Conservation (phyloP, 345 rosid species). For the Lenwebbia sp. region DNA sequence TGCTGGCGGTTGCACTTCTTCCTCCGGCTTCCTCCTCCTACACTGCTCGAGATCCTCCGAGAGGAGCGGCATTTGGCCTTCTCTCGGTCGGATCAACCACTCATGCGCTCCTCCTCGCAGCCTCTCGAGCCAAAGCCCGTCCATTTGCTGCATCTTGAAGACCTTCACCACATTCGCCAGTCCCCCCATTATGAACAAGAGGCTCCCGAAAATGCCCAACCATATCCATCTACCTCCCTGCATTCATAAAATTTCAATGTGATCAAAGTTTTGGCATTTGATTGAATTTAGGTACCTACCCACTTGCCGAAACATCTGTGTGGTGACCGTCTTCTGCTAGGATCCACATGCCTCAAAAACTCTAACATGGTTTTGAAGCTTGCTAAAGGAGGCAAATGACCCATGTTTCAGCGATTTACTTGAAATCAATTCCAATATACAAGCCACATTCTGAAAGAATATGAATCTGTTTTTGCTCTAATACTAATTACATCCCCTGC, state of each 20-base stretch:
- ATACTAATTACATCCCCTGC: background rate
- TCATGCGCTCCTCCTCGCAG: slow-evolving; percentile 71
- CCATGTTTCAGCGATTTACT: background rate
- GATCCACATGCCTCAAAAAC: background rate
- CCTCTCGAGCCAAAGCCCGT: slow-evolving; percentile 55
- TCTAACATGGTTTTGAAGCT: background rate
- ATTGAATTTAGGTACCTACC: background rate
- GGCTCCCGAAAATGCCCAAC: slow-evolving; percentile 43
- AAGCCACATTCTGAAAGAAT: background rate
- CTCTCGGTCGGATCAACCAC: slow-evolving; percentile 30
- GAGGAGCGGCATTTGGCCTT: slow-evolving; percentile 52
- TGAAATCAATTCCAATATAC: background rate
- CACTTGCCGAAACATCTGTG: background rate
- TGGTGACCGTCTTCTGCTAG: background rate
- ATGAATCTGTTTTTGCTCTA: background rate
- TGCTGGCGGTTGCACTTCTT: background rate
- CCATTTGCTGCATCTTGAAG: slow-evolving; percentile 54
- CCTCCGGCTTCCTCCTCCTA: slow-evolving; percentile 17
- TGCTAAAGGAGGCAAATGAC: background rate
- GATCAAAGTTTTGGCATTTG: background rate
- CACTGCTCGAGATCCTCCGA: slow-evolving; percentile 30
- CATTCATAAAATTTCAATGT: background rate
- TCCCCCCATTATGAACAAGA: slow-evolving; percentile 44
- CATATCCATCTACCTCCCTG: slow-evolving; percentile 51
- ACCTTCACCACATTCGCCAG: slow-evolving; percentile 55